These are phyloP conservation scores for Heterobasidion annosum DNA, from an alignment of 1,284 basidiomycete genomes.

Conservation along the genomic window DNA sequence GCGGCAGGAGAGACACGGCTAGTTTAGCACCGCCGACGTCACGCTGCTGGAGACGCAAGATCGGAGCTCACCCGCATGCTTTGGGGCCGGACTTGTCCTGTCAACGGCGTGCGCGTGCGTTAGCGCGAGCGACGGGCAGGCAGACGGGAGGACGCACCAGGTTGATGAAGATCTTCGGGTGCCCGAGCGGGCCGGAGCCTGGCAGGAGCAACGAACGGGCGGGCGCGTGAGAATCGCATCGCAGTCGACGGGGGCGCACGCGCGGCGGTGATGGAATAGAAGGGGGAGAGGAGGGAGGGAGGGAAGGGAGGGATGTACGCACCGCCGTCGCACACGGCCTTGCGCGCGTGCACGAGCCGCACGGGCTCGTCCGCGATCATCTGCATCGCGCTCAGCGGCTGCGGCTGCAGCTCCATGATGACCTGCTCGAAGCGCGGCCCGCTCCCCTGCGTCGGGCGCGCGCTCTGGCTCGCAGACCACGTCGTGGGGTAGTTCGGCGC, in stretches of 20 bases:
- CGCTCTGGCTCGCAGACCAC: constrained; percentile 71
- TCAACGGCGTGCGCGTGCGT: not conserved
- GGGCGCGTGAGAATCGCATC: not conserved
- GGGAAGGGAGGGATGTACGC: constrained; percentile 19
- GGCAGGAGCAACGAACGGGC: not conserved
- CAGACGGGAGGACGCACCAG: constrained; percentile 43
- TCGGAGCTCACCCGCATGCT: constrained; percentile 62
- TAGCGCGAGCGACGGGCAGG: not conserved
- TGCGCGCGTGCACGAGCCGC: constrained; percentile 70
- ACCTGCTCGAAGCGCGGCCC: constrained; percentile 92
- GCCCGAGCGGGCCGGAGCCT: constrained; percentile 95
- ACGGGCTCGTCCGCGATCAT: constrained; percentile 84
- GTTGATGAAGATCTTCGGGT: constrained; percentile 96
- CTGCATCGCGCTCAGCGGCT: constrained; percentile 87
- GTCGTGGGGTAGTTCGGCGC: constrained; percentile 71
- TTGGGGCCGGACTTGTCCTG: constrained; percentile 72
- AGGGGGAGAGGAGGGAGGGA: not conserved
- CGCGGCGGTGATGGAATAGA: not conserved
- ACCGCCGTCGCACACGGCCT: constrained; percentile 93
- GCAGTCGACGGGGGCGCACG: not conserved
- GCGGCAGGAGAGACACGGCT: not conserved
- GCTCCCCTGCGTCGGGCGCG: constrained; percentile 44
- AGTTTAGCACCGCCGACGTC: too few species aligned
- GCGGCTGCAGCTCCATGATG: constrained; percentile 78
- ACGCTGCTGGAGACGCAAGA: not conserved